These are phyloP conservation scores for Naganishia cerealis DNA, from an alignment of 1,284 basidiomycete genomes.

Conservation along the genomic window DNA sequence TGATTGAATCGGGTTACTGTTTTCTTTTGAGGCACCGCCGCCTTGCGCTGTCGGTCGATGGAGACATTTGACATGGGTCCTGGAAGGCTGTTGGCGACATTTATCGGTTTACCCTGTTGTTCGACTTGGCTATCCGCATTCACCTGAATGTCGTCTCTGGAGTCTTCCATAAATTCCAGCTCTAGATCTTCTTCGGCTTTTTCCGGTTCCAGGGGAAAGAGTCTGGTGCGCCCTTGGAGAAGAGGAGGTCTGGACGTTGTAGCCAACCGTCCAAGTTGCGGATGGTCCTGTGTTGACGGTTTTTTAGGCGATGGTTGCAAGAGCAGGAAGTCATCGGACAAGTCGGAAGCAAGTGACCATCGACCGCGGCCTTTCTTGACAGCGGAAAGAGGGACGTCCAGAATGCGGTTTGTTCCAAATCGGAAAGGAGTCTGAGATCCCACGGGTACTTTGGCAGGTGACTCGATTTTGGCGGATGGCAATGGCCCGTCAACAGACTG, in stretches of 20 bases:
- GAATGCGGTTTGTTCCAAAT: slow-evolving; percentile 20
- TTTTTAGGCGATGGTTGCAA: slow-evolving; percentile 29
- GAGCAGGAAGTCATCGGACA: slow-evolving; percentile 25
- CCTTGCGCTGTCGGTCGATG: slow-evolving; percentile 13
- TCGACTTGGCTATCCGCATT: too few relatives aligned
- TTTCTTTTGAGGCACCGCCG: slow-evolving; percentile 4
- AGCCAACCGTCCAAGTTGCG: background rate
- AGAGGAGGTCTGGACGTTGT: background rate
- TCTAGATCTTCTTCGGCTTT: background rate
- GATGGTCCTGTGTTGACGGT: background rate
- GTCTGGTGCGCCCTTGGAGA: background rate
- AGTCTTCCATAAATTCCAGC: slow-evolving; percentile 15
- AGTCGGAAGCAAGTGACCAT: slow-evolving; percentile 27
- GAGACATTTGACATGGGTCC: slow-evolving; percentile 2
- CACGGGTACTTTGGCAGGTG: slow-evolving; percentile 19
- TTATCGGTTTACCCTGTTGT: background rate
- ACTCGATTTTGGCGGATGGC: background rate
- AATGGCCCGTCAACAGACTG: background rate
- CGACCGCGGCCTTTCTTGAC: slow-evolving; percentile 16
- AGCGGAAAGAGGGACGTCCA: slow-evolving; percentile 21
- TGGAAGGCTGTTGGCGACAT: background rate
- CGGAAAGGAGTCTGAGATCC: slow-evolving; percentile 22
- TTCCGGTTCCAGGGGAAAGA: background rate
- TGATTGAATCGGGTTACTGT: slow-evolving; percentile 18
- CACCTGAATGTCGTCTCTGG: background rate